phyloP scores from a whole-genome alignment of 331 rosid species.

The Acacia concinna region DNA sequence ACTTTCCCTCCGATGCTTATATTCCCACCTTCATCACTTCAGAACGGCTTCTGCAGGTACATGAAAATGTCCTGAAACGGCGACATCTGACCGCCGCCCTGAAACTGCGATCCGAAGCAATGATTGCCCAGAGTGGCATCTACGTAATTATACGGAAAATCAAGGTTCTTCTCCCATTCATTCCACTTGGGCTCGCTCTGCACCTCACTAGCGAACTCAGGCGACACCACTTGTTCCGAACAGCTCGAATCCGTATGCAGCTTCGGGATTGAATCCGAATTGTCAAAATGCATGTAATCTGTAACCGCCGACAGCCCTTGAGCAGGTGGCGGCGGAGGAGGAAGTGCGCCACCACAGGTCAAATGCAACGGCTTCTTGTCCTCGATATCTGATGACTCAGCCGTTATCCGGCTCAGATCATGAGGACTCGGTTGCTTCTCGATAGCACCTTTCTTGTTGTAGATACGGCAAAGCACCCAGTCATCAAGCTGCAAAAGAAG shows the following conservation, averaged over 20 bases:
- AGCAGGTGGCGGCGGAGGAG: constrained; percentile 26
- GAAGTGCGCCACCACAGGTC: constrained; percentile 5
- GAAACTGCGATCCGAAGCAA: constrained; percentile 40
- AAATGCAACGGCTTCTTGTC: constrained; percentile 66
- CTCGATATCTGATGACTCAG: constrained; percentile 38
- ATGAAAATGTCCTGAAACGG: constrained; percentile 60
- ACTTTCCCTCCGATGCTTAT: background rate
- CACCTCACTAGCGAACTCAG: constrained; percentile 84
- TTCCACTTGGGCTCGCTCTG: constrained; percentile 93
- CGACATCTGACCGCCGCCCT: constrained; percentile 46
- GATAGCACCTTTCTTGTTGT: constrained; percentile 71
- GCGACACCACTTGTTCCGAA: constrained; percentile 96
- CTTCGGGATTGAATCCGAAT: constrained; percentile 82
- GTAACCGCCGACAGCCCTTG: constrained; percentile 20
- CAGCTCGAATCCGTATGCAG: constrained; percentile 95
- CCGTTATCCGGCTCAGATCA: background rate
- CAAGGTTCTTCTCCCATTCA: constrained; percentile 73
- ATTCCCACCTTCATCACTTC: background rate
- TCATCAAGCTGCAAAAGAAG: constrained; percentile 78
- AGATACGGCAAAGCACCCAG: constrained; percentile 91
- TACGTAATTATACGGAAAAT: constrained; percentile 46
- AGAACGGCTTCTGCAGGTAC: constrained; percentile 45
- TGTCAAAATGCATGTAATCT: constrained; percentile 63
- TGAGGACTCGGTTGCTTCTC: constrained; percentile 47
- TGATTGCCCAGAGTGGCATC: constrained; percentile 40